Percentiles rank a stretch among this genome's conserved stretches.
phyloP scores from a whole-genome alignment of 2,329 filamentous ascomycete species.

The Verticillium dahliae region DNA sequence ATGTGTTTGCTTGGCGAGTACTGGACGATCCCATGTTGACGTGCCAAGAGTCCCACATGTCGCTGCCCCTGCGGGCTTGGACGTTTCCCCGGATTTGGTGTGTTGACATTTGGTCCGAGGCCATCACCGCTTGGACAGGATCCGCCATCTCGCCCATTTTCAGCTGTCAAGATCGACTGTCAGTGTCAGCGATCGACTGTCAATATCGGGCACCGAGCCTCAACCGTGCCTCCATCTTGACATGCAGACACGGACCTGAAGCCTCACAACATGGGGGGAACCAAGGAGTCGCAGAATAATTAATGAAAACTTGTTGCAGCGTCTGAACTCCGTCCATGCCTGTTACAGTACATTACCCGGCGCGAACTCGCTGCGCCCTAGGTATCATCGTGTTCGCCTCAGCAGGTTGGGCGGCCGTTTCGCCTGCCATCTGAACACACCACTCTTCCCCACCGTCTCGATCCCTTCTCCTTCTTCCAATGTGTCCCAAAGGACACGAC shows the following conservation, averaged over 20 bases:
- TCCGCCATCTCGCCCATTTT: neutral
- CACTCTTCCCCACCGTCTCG: no score
- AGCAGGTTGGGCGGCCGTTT: neutral
- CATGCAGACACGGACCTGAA: neutral
- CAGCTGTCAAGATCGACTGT: neutral
- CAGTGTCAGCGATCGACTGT: neutral
- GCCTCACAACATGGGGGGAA: neutral
- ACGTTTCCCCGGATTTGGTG: neutral
- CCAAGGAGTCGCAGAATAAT: neutral
- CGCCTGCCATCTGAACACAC: neutral
- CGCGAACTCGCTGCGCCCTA: neutral
- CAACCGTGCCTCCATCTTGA: neutral
- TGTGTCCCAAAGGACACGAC: neutral
- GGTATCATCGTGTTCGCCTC: neutral
- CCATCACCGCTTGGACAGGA: neutral
- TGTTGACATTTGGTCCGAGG: neutral
- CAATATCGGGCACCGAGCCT: neutral
- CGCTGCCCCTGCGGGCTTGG: neutral
- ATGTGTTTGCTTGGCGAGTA: neutral
- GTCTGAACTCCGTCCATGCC: constrained; percentile 1
- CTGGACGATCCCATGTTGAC: neutral
- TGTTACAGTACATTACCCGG: neutral
- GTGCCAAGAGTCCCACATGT: neutral
- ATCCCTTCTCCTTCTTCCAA: neutral
- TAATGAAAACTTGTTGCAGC: neutral